phyloP scores from a whole-genome alignment of 2,329 filamentous ascomycete genomes.

The Botrytis squamosa region DNA sequence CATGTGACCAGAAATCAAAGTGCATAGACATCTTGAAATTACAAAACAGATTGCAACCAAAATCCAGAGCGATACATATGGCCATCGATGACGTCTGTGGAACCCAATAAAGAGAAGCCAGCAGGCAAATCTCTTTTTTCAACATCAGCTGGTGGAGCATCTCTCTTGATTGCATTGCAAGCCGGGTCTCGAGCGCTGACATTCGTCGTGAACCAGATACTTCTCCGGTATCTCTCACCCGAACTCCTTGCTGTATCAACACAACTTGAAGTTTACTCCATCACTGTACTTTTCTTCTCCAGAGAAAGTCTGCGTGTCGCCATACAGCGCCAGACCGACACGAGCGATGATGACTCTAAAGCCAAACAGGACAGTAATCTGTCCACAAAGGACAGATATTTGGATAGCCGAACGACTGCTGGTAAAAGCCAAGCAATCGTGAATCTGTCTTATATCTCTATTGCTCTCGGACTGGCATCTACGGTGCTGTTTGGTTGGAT shows the following conservation, averaged over 20 bases:
- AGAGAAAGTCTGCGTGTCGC: conserved; percentile 90
- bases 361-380: background rate
- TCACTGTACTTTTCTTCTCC: conserved; percentile 91
- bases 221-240: conserved; percentile 85
- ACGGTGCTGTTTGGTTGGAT: conserved; percentile 62
- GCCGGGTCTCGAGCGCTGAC: conserved; percentile 83
- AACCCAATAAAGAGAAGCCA: background rate
- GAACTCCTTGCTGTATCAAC: conserved; percentile 80
- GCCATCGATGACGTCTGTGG: conserved; percentile 1
- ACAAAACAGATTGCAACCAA: background rate
- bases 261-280: conserved; percentile 89
- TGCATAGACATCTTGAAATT: background rate
- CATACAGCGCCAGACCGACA: conserved; percentile 72
- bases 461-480: conserved; percentile 65
- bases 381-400: background rate
- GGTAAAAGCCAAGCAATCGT: conserved; percentile 70
- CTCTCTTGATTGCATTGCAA: conserved; percentile 75
- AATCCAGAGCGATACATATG: background rate
- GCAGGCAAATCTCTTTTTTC: conserved; percentile 18
- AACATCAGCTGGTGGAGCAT: conserved; percentile 33
- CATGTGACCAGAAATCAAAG: background rate
- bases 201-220: conserved; percentile 86
- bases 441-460: conserved; percentile 82
- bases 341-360: conserved; percentile 25
- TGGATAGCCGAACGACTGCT: conserved; percentile 31